phyloP scores from a whole-genome alignment of 257 asterid species.

The Nicotiana tabacum region DNA sequence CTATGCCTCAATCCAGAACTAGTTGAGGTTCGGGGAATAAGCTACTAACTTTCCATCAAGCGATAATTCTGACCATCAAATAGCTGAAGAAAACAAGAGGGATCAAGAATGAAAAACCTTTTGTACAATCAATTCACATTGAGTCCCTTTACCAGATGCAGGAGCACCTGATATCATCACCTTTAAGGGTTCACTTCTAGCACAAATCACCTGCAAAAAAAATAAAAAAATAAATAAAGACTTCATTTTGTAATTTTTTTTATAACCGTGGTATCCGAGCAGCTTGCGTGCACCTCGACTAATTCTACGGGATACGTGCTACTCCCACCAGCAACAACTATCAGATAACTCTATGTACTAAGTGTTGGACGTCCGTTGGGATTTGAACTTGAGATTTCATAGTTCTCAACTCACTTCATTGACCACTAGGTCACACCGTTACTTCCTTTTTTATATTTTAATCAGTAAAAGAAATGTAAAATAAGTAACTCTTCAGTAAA shows the following conservation, averaged over 20 bases:
- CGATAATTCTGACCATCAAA: background rate
- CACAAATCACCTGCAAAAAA: conserved; percentile 33
- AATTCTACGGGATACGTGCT: no score
- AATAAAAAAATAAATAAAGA: background rate
- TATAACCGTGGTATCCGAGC: no score
- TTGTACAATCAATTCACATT: conserved; percentile 80
- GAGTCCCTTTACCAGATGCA: conserved; percentile 97
- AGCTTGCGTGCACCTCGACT: no score
- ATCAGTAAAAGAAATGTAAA: background rate
- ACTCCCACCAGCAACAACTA: no score
- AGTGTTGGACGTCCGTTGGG: no score
- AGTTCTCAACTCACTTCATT: no score
- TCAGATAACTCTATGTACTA: no score
- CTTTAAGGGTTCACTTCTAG: conserved; percentile 63
- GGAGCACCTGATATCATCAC: conserved; percentile 98
- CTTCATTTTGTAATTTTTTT: background rate
- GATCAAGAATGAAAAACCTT: conserved; percentile 34
- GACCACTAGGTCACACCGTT: no score
- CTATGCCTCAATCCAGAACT: background rate
- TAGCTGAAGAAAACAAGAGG: background rate
- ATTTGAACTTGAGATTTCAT: no score
- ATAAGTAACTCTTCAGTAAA: background rate
- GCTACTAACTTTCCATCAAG: background rate
- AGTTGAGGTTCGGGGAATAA: background rate
- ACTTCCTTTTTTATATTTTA: background rate